phyloP scores from a whole-genome alignment of 306 rosid species.

The Quercus bicolor region DNA sequence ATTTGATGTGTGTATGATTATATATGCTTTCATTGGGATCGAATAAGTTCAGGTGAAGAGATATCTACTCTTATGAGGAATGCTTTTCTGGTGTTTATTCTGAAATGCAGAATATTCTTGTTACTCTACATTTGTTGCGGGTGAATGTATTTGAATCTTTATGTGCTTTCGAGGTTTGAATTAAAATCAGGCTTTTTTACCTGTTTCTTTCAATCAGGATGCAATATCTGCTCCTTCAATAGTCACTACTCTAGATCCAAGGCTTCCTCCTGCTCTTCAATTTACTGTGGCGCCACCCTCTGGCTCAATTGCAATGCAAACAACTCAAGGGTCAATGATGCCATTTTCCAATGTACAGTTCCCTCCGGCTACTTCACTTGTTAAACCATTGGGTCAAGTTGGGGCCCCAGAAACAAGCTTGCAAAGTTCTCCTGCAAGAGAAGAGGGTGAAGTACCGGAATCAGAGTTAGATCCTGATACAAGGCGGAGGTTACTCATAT shows the following conservation, averaged over 20 bases:
- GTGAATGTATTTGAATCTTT: background rate
- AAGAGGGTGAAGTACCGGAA: conserved; percentile 99
- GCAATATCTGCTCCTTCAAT: conserved; percentile 48
- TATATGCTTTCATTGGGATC: background rate
- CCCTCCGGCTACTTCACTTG: conserved; percentile 47
- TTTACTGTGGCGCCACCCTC: conserved; percentile 53
- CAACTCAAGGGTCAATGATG: conserved; percentile 48
- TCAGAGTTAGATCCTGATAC: conserved; percentile 99
- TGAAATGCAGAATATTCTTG: conserved; percentile 1
- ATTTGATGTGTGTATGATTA: conserved; percentile 9
- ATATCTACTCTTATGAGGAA: background rate
- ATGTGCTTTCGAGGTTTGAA: background rate
- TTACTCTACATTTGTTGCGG: background rate
- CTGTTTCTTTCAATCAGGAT: conserved; percentile 46
- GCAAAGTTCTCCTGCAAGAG: conserved; percentile 96
- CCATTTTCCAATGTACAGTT: conserved; percentile 54
- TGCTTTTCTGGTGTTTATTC: background rate
- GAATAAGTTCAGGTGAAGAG: background rate
- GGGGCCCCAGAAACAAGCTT: conserved; percentile 63
- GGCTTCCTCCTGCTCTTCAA: conserved; percentile 52
- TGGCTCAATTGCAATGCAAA: conserved; percentile 52
- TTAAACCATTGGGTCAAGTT: conserved; percentile 57
- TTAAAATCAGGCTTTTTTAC: conserved; percentile 11
- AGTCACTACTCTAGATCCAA: conserved; percentile 55
- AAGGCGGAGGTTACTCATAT: conserved; percentile 94